Percentiles rank a stretch among this genome's conserved stretches.
Conservation (phyloP, 2,329 filamentous ascomycete genomes). For the Colletotrichum tanaceti region DNA sequence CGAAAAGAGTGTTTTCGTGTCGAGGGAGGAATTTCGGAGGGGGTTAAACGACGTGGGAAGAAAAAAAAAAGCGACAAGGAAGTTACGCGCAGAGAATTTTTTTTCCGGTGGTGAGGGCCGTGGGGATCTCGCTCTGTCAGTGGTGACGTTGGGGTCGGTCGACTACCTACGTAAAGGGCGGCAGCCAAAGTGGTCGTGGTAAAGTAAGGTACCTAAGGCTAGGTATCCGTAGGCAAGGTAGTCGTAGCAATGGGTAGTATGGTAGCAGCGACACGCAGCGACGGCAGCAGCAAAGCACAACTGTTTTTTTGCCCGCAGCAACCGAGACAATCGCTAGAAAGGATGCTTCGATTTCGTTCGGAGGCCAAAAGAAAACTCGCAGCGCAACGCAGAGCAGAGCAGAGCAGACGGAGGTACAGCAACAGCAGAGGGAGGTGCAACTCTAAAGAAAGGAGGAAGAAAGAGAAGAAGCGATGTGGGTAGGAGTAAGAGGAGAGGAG, state of each 20-base stretch:
- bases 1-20: conserved; percentile 33
- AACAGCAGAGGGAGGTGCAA: conserved; percentile 43
- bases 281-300: conserved; percentile 25
- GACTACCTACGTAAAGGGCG: conserved; percentile 13
- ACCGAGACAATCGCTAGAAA: conserved; percentile 40
- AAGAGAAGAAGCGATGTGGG: conserved; percentile 28
- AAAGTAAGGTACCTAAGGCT: too few relatives aligned
- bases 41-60: conserved; percentile 38
- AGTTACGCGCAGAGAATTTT: conserved; percentile 40
- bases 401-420: conserved; percentile 46
- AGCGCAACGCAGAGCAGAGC: conserved; percentile 39
- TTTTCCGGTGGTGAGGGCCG: conserved; percentile 31
- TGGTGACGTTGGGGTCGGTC: conserved; percentile 37
- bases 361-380: conserved; percentile 27
- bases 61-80: conserved; percentile 37
- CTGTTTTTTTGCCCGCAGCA: conserved; percentile 27
- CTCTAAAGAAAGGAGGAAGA: conserved; percentile 40
- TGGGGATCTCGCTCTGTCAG: conserved; percentile 38
- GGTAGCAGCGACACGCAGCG: too few relatives aligned
- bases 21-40: conserved; percentile 31
- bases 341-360: conserved; percentile 36
- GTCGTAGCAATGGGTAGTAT: too few relatives aligned
- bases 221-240: too few relatives aligned
- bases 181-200: neutral
- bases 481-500: conserved; percentile 41